Evolutionary conservation across 805 yeast species (phyloP), one percentile per base, ranked within the genome.

Genomic region (Suhomyces sp.): DNA sequence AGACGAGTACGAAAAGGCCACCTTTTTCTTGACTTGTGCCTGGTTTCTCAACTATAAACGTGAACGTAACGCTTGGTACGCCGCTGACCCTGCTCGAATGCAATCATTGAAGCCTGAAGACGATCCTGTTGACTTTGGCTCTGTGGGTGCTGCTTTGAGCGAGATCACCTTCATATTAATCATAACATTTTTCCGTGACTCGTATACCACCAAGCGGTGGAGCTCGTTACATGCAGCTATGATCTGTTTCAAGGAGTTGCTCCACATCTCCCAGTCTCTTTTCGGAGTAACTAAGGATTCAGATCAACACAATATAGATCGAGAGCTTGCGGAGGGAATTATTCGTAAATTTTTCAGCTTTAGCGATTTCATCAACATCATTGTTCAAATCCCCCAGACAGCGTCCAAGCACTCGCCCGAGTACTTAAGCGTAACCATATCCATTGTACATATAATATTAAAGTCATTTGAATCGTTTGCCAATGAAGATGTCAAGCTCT

Each of bases 31-130:
- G 52, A 71, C 88, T 5, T 69, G 80, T 5, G 76, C 89, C 1
- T 93, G 97, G 97, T 85, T 90, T 58, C 71, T 90, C 46, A 78
- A 78, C 31, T 89, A 82, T 53, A 89, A 87, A 58, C 71, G 86
- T 19, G 67, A 65, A 47, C 56, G 58, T 44, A 58, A 49, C 25
- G 39, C 46, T 6, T 33, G 39, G 31, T 35, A 29, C 41, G n/a
- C 19, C 1, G 24, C 25, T 2, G 47, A 45, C 29, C 40, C 29
- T 19, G 15, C 44, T 8, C 3, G 45, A 25, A 6, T n/a, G 24
- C 31, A 21, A 15, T 7, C 33, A 3, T 19, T 43, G 21, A 43
- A 21, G 10, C 50, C 59, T n/a, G 48, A 56, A 9, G 69, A 65
- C 37, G 73, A 70, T 46, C 44, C 52, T 12, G 40, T 67, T 3